Evolutionary conservation across 164 flowering plant genomes (phyloP).

Genomic region (Echeveria elegans): DNA sequence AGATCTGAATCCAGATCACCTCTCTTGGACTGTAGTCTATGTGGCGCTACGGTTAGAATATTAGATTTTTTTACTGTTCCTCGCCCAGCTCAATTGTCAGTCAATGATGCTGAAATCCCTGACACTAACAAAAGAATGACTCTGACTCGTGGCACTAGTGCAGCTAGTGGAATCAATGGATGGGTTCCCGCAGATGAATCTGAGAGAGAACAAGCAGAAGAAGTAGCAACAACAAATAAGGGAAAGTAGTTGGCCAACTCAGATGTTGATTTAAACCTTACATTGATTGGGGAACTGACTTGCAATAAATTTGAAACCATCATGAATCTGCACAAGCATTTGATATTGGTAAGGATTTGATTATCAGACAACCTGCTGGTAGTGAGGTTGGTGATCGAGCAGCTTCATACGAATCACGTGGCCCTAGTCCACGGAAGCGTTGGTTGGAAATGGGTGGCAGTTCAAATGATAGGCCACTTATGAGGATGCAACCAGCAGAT

Average conservation of each 20-base stretch:
- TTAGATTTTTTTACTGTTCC: slow-evolving; percentile 74
- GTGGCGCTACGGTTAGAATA: slow-evolving; percentile 90
- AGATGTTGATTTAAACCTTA: slow-evolving; percentile 66
- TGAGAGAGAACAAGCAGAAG: slow-evolving; percentile 76
- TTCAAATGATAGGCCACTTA: slow-evolving; percentile 63
- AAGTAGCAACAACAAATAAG: slow-evolving; percentile 62
- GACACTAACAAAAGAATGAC: slow-evolving; percentile 71
- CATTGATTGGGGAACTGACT: slow-evolving; percentile 54
- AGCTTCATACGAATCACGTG: slow-evolving; percentile 91
- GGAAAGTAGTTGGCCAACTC: slow-evolving; percentile 31
- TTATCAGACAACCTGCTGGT: slow-evolving; percentile 79
- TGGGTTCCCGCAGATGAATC: slow-evolving; percentile 74
- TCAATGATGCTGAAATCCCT: slow-evolving; percentile 53
- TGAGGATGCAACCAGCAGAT: slow-evolving; percentile 68
- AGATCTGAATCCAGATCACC: slow-evolving; percentile 71
- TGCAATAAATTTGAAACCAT: slow-evolving; percentile 28
- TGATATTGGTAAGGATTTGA: slow-evolving; percentile 58
- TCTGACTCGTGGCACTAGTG: slow-evolving; percentile 85
- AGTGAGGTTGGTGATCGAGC: slow-evolving; percentile 99
- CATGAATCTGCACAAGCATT: slow-evolving; percentile 30
- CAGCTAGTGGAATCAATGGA: slow-evolving; percentile 92
- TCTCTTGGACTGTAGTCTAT: slow-evolving; percentile 86
- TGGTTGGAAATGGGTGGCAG: slow-evolving; percentile 84
- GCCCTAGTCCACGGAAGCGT: slow-evolving; percentile 81
- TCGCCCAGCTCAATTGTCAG: slow-evolving; percentile 63